These are phyloP conservation scores for Hibiscus syriacus DNA, from an alignment of 345 rosid species.

Conservation along the genomic window DNA sequence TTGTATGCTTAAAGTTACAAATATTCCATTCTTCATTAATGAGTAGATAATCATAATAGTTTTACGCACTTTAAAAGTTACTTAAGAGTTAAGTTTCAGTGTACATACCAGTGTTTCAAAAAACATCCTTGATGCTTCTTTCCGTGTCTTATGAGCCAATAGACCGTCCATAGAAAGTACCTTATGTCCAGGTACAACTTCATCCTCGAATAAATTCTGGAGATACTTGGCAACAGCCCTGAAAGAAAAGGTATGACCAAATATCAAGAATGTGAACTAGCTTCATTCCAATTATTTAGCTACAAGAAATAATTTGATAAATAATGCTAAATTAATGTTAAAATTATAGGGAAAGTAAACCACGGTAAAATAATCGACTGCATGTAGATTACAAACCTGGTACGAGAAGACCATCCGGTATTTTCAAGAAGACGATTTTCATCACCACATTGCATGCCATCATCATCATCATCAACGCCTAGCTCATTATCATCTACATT, in stretches of 20 bases:
- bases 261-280: conserved; percentile 3
- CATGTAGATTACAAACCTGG: conserved; percentile 49
- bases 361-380: neutral
- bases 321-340: neutral
- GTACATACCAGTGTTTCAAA: conserved; percentile 88
- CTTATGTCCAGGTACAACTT: conserved; percentile 48
- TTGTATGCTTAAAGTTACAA: too few relatives aligned
- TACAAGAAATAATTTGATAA: neutral
- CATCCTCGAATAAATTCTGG: conserved; percentile 62
- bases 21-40: neutral
- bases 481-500: conserved; percentile 82
- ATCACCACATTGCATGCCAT: conserved; percentile 41
- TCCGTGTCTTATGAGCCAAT: conserved; percentile 83
- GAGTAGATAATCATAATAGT: neutral
- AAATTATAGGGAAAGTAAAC: neutral
- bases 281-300: neutral
- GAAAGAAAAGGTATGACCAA: conserved; percentile 6
- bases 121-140: conserved; percentile 98
- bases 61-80: neutral
- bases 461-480: conserved; percentile 51
- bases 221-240: conserved; percentile 96
- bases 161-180: conserved; percentile 57
- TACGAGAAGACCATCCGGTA: conserved; percentile 97
- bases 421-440: conserved; percentile 67
- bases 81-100: conserved; percentile 1